A percentile compares a stretch with the other conserved stretches of the same genome.
phyloP scores from a whole-genome alignment of 495 filamentous ascomycete species.

The Corynascus novoguineensis region DNA sequence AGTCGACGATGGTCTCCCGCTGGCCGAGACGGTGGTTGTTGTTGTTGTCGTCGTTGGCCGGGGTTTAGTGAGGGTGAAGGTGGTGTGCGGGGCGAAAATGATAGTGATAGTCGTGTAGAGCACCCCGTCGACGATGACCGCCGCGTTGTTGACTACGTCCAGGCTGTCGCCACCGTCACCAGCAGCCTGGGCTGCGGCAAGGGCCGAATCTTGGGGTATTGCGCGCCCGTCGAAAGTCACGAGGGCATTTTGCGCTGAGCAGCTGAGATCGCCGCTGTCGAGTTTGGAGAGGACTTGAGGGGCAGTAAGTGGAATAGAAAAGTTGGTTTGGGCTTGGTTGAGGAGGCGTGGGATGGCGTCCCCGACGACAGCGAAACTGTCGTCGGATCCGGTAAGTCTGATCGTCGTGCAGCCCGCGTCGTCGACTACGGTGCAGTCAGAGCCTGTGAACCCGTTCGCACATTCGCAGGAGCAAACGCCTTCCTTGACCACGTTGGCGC shows the following conservation, averaged over 20 bases:
- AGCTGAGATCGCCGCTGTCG: constrained; percentile 65
- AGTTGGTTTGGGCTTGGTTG: constrained; percentile 56
- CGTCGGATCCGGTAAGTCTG: constrained; percentile 45
- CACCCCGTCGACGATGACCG: constrained; percentile 28
- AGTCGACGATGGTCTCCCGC: constrained; percentile 21
- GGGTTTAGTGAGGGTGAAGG: constrained; percentile 25
- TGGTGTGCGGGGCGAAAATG: constrained; percentile 26
- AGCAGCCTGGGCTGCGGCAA: constrained; percentile 4
- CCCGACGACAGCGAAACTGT: constrained; percentile 65
- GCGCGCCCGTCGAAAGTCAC: constrained; percentile 67
- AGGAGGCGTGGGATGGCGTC: constrained; percentile 70
- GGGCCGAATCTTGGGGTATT: constrained; percentile 22
- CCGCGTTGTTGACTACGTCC: constrained; percentile 17
- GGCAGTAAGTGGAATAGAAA: constrained; percentile 65
- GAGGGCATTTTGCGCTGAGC: constrained; percentile 75
- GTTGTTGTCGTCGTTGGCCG: constrained; percentile 9
- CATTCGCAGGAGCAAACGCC: constrained; percentile 80
- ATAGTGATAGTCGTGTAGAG: constrained; percentile 37
- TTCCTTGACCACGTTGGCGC: constrained; percentile 61
- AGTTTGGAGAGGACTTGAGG: constrained; percentile 68
- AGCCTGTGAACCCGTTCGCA: constrained; percentile 78
- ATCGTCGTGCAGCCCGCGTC: constrained; percentile 68
- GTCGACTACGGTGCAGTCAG: constrained; percentile 56
- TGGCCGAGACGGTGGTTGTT: constrained; percentile 26
- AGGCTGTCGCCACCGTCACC: constrained; percentile 13